These are phyloP conservation scores for Blastobotrys mokoenaii DNA, from an alignment of 805 yeast species.

Conservation along the genomic window DNA sequence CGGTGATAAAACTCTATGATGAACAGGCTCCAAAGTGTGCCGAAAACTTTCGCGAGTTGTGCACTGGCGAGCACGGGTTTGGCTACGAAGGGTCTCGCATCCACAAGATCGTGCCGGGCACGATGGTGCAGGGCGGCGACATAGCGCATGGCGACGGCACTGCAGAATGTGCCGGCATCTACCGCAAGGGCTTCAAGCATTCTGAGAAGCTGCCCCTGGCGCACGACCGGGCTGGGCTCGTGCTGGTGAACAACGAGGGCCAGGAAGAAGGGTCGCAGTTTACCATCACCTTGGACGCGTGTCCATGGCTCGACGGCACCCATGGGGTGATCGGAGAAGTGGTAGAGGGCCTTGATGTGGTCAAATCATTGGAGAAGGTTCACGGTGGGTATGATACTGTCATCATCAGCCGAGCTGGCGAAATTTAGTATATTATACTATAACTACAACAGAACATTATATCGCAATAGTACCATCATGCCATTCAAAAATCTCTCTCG, in stretches of 20 bases:
- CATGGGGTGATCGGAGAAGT: conserved; percentile 96
- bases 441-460: not conserved
- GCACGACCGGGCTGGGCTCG: conserved; percentile 78
- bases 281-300: conserved; percentile 83
- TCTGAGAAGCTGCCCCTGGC: conserved; percentile 62
- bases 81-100: conserved; percentile 69
- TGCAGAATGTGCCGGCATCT: conserved; percentile 67
- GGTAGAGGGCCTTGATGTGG: conserved; percentile 69
- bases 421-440: not conserved
- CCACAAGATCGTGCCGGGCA: conserved; percentile 78
- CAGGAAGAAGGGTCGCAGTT: conserved; percentile 94
- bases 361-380: conserved; percentile 64
- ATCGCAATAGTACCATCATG: too few species aligned
- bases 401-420: not conserved
- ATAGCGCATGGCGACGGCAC: conserved; percentile 64
- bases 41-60: conserved; percentile 77
- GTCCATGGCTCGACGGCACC: conserved; percentile 90
- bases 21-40: conserved; percentile 72
- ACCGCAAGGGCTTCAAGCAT: conserved; percentile 82
- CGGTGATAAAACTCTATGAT: conserved; percentile 2
- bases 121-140: conserved; percentile 95
- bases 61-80: conserved; percentile 78
- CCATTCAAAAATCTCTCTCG: too few species aligned
- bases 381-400: conserved; percentile 43
- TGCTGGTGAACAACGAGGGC: conserved; percentile 98